Evolutionary conservation across 805 yeast genomes (phyloP), one percentile per base, ranked within the genome.

Genomic region (Candida sithepensis): DNA sequence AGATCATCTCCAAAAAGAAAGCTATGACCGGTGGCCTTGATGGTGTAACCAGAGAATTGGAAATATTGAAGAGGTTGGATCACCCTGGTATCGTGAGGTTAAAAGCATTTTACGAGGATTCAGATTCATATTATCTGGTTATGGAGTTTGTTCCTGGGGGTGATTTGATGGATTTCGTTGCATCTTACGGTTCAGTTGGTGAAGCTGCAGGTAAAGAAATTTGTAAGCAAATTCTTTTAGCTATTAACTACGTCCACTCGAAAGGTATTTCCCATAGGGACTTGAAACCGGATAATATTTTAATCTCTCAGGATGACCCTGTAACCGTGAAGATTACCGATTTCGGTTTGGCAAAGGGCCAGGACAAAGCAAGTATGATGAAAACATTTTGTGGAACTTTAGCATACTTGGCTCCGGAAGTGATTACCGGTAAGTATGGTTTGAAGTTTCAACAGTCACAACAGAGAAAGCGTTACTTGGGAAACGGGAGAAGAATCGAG

Each of bases 91-190:
- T 94, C 26, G 97, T 91, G 13, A 73, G 81, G 41, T 72, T 94
- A 44, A 82, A 86, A 61, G 94, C 90, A 4, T 88, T 86, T 58
- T 90, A 82, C 62, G 96, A 91, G 61, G 97, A 92, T 62, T 69
- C 73, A 4, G 87, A 84, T 49, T 80, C 78, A 58, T 88, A 88
- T 64, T 92, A 88, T 64, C 72, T 94, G 53, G 92, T 94, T 7
- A 92, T 94, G 97, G 99, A 94, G 61, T 87, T 84, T 58, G 95
- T 94, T 23, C 84, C 95, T 2, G 97, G 97, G 14, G 99, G 99
- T 22, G 99, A 94, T 65, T 71, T 94, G 44, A 94, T 94, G 99
- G 99, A 94, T 69, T 91, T 88, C 67, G 95, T 92, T 2, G 92
- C 95, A 1, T 88, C 90, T 2, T 85, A 88, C 66, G 97, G 97